Evolutionary conservation across 805 yeast species (phyloP).

Genomic region (Isabelozyma gotoi): DNA sequence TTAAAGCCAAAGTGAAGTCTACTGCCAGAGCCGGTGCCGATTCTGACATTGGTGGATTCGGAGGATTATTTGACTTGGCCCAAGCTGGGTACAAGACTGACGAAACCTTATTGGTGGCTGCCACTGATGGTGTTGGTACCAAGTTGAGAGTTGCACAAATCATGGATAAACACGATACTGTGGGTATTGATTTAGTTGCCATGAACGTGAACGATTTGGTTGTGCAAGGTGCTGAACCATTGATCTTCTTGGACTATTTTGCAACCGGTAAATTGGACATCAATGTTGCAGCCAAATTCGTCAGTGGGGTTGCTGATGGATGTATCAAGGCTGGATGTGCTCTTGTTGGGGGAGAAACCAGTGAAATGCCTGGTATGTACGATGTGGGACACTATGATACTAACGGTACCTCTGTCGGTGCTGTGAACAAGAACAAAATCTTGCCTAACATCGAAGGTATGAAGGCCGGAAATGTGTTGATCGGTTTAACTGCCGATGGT

Average conservation of each 20-base stretch:
- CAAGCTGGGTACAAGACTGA: constrained; percentile 83
- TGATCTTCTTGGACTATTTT: constrained; percentile 91
- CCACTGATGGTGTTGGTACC: constrained; percentile 99
- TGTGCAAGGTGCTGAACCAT: constrained; percentile 98
- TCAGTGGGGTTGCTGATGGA: constrained; percentile 94
- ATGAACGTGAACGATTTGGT: constrained; percentile 98
- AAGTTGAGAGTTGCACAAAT: constrained; percentile 92
- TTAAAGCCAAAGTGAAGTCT: constrained; percentile 86
- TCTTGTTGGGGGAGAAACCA: constrained; percentile 97
- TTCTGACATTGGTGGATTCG: constrained; percentile 98
- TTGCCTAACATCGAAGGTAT: constrained; percentile 71
- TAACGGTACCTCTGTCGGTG: constrained; percentile 98
- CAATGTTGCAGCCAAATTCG: constrained; percentile 81
- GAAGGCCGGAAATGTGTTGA: constrained; percentile 75
- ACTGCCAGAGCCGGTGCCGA: constrained; percentile 96
- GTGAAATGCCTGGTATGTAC: constrained; percentile 99
- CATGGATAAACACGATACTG: constrained; percentile 89
- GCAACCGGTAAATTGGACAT: constrained; percentile 93
- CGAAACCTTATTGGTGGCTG: constrained; percentile 86
- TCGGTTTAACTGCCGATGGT: constrained; percentile 91
- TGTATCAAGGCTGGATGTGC: constrained; percentile 96
- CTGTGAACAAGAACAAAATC: constrained; percentile 72
- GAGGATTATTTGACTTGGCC: constrained; percentile 90
- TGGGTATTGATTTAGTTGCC: constrained; percentile 97
- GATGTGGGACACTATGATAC: constrained; percentile 95